Evolutionary conservation across 2,329 filamentous ascomycete genomes (phyloP).

Genomic region (Monilinia fructigena): DNA sequence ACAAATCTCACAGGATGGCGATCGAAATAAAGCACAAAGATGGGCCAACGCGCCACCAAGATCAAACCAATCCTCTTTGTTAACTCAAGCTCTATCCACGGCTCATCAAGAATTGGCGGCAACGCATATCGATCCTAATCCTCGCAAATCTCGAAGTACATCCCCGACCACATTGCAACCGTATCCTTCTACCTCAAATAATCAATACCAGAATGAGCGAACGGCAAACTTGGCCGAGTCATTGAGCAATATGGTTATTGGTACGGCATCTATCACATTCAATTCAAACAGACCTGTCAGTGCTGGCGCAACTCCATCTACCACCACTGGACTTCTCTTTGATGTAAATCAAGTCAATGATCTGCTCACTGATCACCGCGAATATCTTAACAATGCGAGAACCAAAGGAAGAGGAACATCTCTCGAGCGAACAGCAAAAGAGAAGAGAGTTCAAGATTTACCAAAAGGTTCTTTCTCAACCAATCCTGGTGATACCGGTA

Average conservation of each 20-base stretch:
- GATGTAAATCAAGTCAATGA: conserved; percentile 42
- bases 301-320: conserved; percentile 28
- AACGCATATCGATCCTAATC: conserved; percentile 1
- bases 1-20: conserved; percentile 31
- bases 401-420: conserved; percentile 42
- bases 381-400: conserved; percentile 37
- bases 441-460: conserved; percentile 41
- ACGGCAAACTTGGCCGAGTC: conserved; percentile 5
- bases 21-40: conserved; percentile 29
- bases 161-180: background rate
- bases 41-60: conserved; percentile 27
- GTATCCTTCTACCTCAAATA: conserved; percentile 16
- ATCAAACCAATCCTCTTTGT: conserved; percentile 33
- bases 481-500: conserved; percentile 41
- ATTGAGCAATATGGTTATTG: conserved; percentile 28
- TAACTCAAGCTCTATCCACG: conserved; percentile 37
- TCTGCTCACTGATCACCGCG: conserved; percentile 42
- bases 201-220: conserved; percentile 29
- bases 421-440: conserved; percentile 46
- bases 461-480: conserved; percentile 36
- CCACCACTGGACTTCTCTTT: conserved; percentile 25
- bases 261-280: conserved; percentile 21
- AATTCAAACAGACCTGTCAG: conserved; percentile 26
- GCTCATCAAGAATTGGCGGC: conserved; percentile 16
- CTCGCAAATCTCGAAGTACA: conserved; percentile 17